These are phyloP conservation scores for Diaporthe sp. DNA, from an alignment of 2,329 filamentous ascomycete species.

Conservation along the genomic window DNA sequence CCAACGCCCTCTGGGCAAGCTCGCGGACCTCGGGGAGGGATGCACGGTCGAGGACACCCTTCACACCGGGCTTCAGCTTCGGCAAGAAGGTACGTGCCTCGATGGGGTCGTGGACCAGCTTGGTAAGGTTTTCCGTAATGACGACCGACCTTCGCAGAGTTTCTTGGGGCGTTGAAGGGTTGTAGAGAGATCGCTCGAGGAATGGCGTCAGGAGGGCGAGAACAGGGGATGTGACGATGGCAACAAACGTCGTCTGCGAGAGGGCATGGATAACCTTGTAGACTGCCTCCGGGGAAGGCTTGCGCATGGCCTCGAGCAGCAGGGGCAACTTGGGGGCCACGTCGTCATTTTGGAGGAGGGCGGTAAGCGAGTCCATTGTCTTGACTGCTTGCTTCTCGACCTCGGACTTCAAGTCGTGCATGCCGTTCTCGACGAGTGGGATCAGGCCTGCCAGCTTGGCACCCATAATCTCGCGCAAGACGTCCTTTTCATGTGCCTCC, in stretches of 20 bases:
- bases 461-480: constrained; percentile 91
- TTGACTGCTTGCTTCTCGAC: constrained; percentile 89
- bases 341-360: constrained; percentile 95
- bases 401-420: constrained; percentile 93
- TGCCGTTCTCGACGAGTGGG: constrained; percentile 88
- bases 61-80: constrained; percentile 93
- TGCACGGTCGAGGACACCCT: constrained; percentile 86
- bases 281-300: constrained; percentile 86
- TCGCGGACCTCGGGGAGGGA: constrained; percentile 96
- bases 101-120: constrained; percentile 93
- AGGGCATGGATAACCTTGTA: constrained; percentile 97
- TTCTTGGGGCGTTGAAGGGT: constrained; percentile 89
- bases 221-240: constrained; percentile 93
- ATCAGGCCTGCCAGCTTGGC: constrained; percentile 87
- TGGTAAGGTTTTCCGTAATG: constrained; percentile 97
- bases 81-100: constrained; percentile 96
- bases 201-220: constrained; percentile 94
- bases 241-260: constrained; percentile 98
- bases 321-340: constrained; percentile 92
- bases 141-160: constrained; percentile 95
- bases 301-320: constrained; percentile 93
- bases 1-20: constrained; percentile 82
- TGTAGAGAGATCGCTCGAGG: constrained; percentile 93
- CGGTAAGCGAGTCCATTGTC: constrained; percentile 91
- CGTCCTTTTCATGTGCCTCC: constrained; percentile 86